Percentiles rank a stretch among this genome's conserved stretches.
Evolutionary conservation across 495 filamentous ascomycete genomes (phyloP).

Genomic region (Penicillium tannophilum): DNA sequence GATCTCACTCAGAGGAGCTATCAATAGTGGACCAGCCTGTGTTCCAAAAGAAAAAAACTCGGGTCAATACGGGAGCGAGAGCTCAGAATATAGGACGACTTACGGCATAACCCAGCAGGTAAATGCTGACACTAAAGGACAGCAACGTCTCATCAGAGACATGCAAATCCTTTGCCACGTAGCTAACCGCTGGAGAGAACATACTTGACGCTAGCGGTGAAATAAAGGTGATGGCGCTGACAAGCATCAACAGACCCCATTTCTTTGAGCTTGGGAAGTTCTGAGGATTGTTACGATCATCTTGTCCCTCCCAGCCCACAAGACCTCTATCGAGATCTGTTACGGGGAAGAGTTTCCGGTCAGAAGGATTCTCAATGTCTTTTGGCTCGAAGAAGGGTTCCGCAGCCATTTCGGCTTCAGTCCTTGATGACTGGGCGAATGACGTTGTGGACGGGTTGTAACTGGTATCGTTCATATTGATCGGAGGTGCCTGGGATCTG

Average conservation of each 20-base stretch:
- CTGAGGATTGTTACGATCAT: constrained; percentile 69
- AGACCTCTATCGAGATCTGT: constrained; percentile 16
- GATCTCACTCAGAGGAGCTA: constrained; percentile 54
- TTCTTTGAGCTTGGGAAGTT: constrained; percentile 59
- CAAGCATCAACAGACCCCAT: constrained; percentile 34
- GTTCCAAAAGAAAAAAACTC: background rate
- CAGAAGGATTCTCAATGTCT: background rate
- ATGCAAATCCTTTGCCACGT: constrained; percentile 59
- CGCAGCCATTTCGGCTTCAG: background rate
- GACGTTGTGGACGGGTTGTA: background rate
- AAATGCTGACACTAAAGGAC: constrained; percentile 58
- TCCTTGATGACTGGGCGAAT: background rate
- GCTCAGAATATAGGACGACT: constrained; percentile 9
- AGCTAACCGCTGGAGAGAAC: constrained; percentile 65
- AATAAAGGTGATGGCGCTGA: constrained; percentile 50
- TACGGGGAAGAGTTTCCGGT: constrained; percentile 7
- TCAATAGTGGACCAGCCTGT: constrained; percentile 43
- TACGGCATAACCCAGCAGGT: constrained; percentile 60
- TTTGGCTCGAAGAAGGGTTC: background rate
- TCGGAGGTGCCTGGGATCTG: background rate
- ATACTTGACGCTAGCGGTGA: constrained; percentile 64
- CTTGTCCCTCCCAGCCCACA: constrained; percentile 28
- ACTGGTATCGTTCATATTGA: background rate
- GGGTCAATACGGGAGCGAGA: background rate
- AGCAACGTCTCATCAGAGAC: constrained; percentile 54